A percentile compares a stretch with the other conserved stretches of the same genome.
Conservation (phyloP, 1,284 basidiomycete species). For the Athelia sp. region DNA sequence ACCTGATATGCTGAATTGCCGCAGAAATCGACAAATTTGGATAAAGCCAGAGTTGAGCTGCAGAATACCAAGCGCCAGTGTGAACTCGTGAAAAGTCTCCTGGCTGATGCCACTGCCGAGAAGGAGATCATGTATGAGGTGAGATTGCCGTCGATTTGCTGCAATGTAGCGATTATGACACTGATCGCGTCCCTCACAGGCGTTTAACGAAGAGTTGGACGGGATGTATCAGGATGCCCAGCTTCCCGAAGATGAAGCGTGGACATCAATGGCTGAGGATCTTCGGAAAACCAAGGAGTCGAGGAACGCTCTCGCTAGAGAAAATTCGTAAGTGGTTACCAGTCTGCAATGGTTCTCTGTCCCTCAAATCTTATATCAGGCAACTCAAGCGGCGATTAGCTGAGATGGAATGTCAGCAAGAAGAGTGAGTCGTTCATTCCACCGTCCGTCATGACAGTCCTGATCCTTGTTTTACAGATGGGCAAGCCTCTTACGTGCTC, state of each 20-base stretch:
- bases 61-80: conserved; percentile 67
- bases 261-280: conserved; percentile 68
- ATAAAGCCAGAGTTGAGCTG: conserved; percentile 59
- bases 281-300: conserved; percentile 68
- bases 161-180: conserved; percentile 10
- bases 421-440: conserved; percentile 56
- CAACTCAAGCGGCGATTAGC: conserved; percentile 67
- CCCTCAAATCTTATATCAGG: conserved; percentile 30
- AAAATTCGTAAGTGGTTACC: conserved; percentile 64
- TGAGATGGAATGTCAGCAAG: conserved; percentile 69
- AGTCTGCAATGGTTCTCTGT: conserved; percentile 3
- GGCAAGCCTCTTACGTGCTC: conserved; percentile 56
- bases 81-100: conserved; percentile 70
- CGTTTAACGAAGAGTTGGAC: conserved; percentile 89
- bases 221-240: conserved; percentile 80
- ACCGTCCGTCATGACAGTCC: conserved; percentile 10
- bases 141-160: conserved; percentile 18
- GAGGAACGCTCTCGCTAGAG: conserved; percentile 66
- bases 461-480: conserved; percentile 40
- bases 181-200: conserved; percentile 40
- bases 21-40: conserved; percentile 55
- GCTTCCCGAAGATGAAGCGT: conserved; percentile 76
- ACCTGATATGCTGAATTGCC: conserved; percentile 2
- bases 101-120: conserved; percentile 75
- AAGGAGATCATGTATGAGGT: conserved; percentile 91